Percentiles rank a stretch among this genome's conserved stretches.
Evolutionary conservation across 306 rosid species (phyloP).

Genomic region (Cucumis sativus): DNA sequence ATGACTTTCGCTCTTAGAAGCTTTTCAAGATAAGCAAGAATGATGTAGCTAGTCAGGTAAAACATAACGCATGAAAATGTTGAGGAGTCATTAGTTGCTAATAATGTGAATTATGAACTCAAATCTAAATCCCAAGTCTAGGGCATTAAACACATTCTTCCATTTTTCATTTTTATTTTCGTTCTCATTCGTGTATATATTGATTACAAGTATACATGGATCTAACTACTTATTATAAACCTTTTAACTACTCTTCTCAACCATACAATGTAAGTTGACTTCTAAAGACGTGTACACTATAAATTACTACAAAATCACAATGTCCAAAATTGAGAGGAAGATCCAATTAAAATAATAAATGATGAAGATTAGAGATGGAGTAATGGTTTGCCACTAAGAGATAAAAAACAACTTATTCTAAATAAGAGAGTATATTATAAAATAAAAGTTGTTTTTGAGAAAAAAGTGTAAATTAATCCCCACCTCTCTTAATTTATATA

Average conservation of each 20-base stretch:
- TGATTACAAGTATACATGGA: too few species aligned
- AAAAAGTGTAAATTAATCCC: background rate
- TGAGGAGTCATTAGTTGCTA: too few species aligned
- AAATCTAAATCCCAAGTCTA: too few species aligned
- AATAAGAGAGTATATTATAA: background rate
- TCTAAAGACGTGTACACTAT: background rate
- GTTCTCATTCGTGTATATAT: too few species aligned
- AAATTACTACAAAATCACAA: background rate
- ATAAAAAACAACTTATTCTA: background rate
- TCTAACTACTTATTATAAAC: too few species aligned
- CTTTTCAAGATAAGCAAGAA: too few species aligned
- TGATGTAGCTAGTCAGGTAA: too few species aligned
- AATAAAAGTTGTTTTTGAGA: background rate
- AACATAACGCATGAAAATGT: too few species aligned
- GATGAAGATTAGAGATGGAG: background rate
- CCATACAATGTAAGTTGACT: background rate
- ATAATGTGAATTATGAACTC: too few species aligned
- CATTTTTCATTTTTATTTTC: too few species aligned
- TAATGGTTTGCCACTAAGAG: conserved; percentile 1
- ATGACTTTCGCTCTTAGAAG: too few species aligned
- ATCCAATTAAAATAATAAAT: background rate
- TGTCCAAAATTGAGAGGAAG: background rate
- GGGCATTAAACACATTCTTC: too few species aligned
- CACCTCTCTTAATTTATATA: background rate
- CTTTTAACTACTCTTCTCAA: background rate